Evolutionary conservation across 305 asterid species (phyloP), one percentile per base, ranked within the genome.

Genomic region (Coffea humblotiana): DNA sequence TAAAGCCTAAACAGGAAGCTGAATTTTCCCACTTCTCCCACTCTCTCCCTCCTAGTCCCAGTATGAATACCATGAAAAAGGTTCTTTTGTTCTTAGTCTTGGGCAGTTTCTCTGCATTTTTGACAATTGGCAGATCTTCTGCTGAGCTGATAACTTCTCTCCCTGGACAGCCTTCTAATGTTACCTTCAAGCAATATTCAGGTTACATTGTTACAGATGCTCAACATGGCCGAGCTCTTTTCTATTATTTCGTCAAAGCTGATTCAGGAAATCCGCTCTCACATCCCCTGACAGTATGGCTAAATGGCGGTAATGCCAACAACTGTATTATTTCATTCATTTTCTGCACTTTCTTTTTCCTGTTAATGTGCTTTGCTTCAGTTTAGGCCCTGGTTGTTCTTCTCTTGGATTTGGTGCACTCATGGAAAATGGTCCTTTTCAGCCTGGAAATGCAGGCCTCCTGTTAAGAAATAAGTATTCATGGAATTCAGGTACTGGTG

Each of bases 211-310:
- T 84, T 61, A 86, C 91, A 35, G 89, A 90, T 83, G 82, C 71
- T 78, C 72, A 78, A 48, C 84, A 82, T 27, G 78, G 89, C 71
- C 87, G 93, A 67, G 87, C 87, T 9, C 82, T 87, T 51, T 93
- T 93, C 79, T 93, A 91, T 82, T 91, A 91, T 82, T 90, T 93
- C 74, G 94, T 89, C 1, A 92, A 91, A 72, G 95, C 97, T 3
- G 90, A 90, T 81, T 78, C 84, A 21, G 81, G 81, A 2, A 37
- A 81, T 63, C 87, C 90, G 52, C 54, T 81, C 71, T 83, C 92
- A 45, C 90, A 81, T 78, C 95, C 97, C 52, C 94, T 93, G 67
- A 91, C 90, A 80, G 83, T 90, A 4, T 90, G 97, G 96, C 81
- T 92, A 13, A 91, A 90, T 86, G 94, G 96, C 89, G 96, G 97